These are phyloP conservation scores for Neopestalotiopsis clavispora DNA, from an alignment of 2,329 filamentous ascomycete species.

Conservation along the genomic window DNA sequence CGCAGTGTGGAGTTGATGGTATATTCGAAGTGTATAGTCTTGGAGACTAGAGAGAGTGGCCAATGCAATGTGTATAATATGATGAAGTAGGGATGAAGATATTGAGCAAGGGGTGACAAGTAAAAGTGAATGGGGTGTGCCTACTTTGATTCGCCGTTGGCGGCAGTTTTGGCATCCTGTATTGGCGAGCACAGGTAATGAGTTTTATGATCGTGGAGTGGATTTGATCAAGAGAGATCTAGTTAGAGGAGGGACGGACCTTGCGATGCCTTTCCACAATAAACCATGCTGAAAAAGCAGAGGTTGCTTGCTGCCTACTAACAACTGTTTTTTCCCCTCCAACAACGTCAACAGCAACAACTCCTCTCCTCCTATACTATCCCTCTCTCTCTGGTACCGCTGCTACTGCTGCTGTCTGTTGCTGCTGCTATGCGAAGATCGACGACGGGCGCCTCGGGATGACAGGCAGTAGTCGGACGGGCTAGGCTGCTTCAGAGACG, in stretches of 20 bases:
- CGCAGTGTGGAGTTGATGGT: background rate
- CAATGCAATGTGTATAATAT: conserved; percentile 2
- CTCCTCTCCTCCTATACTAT: too few relatives aligned
- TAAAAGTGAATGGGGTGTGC: conserved; percentile 24
- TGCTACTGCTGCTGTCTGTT: too few relatives aligned
- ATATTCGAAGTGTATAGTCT: background rate
- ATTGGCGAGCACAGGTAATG: background rate
- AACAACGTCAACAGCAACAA: too few relatives aligned
- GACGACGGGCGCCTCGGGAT: background rate
- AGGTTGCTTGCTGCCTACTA: background rate
- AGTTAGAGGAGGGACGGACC: conserved; percentile 32
- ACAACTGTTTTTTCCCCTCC: background rate
- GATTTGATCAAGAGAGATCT: background rate
- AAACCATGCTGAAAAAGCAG: conserved; percentile 49
- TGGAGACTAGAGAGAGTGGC: background rate
- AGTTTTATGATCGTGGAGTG: background rate
- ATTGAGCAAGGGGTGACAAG: conserved; percentile 1
- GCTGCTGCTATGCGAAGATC: background rate
- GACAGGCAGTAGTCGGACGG: conserved; percentile 1
- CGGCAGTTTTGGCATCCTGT: conserved; percentile 54
- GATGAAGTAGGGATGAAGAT: conserved; percentile 9
- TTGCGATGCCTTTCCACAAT: conserved; percentile 61
- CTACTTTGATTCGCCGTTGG: conserved; percentile 59
- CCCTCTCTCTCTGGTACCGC: too few relatives aligned
- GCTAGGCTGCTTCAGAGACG: conserved; percentile 15